Evolutionary conservation across 768 basidiomycete genomes (phyloP).

Genomic region (Butyriboletus loyo): DNA sequence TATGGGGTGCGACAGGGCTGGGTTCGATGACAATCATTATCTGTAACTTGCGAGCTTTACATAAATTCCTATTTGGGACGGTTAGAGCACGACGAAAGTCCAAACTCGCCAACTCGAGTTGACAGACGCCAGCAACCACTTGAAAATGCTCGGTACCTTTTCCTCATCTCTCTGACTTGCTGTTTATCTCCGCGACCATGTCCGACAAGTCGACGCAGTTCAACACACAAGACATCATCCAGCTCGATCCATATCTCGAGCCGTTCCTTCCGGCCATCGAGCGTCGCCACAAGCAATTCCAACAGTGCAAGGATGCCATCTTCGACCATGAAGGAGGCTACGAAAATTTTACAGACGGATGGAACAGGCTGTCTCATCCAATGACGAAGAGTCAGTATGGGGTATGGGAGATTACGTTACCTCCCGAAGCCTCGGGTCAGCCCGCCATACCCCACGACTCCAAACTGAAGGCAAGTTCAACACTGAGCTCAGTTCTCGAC

Average conservation of each 20-base stretch:
- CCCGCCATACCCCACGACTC: slow-evolving; percentile 92
- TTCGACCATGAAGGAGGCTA: slow-evolving; percentile 80
- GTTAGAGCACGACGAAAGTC: not conserved
- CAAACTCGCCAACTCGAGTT: not conserved
- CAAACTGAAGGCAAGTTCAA: slow-evolving; percentile 75
- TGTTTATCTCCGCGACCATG: slow-evolving; percentile 13
- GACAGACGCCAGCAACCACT: slow-evolving; percentile 1
- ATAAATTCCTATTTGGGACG: slow-evolving; percentile 10
- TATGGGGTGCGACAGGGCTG: slow-evolving; percentile 63
- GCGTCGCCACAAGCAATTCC: slow-evolving; percentile 64
- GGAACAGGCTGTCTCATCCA: slow-evolving; percentile 82
- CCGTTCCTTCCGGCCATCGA: slow-evolving; percentile 68
- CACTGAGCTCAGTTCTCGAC: not conserved
- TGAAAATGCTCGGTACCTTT: slow-evolving; percentile 3
- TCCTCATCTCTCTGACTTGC: slow-evolving; percentile 3
- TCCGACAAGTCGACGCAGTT: slow-evolving; percentile 47
- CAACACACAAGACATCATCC: slow-evolving; percentile 54
- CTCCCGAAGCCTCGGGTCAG: slow-evolving; percentile 60
- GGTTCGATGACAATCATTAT: slow-evolving; percentile 37
- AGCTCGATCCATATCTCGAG: slow-evolving; percentile 71
- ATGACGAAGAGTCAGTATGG: slow-evolving; percentile 86
- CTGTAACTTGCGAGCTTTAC: not conserved
- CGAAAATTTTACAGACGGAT: slow-evolving; percentile 65
- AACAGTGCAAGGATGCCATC: slow-evolving; percentile 75
- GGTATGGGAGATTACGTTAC: slow-evolving; percentile 82